Evolutionary conservation across 257 asterid genomes (phyloP).

Genomic region (Lycium ferocissimum): DNA sequence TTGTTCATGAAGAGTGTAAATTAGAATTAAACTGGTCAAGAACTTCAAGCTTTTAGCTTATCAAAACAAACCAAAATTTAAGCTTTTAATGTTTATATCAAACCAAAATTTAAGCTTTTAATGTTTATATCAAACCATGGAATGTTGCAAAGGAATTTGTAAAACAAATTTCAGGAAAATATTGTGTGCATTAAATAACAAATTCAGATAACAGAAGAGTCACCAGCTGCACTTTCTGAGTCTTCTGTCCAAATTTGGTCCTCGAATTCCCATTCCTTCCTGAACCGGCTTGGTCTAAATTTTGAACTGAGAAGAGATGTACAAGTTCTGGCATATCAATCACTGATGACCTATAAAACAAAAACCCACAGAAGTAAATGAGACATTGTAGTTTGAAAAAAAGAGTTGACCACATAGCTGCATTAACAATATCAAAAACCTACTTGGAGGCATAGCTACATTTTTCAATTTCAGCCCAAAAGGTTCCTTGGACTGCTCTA

Average conservation of each 20-base stretch:
- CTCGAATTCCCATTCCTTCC: conserved; percentile 50
- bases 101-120: too few species aligned
- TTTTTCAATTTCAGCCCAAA: conserved; percentile 87
- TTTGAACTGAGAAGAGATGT: conserved; percentile 74
- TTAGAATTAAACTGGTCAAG: neutral
- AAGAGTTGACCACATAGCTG: neutral
- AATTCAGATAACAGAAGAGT: neutral
- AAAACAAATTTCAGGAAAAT: conserved; percentile 7
- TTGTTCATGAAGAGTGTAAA: neutral
- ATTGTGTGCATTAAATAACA: neutral
- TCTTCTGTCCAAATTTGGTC: conserved; percentile 45
- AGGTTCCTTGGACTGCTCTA: conserved; percentile 79
- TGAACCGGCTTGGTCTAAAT: conserved; percentile 40
- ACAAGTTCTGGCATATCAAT: conserved; percentile 85
- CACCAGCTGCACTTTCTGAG: conserved; percentile 87
- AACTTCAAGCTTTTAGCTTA: neutral
- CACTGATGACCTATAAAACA: conserved; percentile 72
- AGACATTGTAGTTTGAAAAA: neutral
- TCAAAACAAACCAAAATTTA: neutral
- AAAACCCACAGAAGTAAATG: conserved; percentile 34
- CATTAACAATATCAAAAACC: conserved; percentile 25
- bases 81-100: neutral
- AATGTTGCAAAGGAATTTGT: neutral
- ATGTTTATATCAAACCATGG: neutral
- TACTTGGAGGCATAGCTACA: conserved; percentile 82